A percentile compares a stretch with the other conserved stretches of the same genome.
Conservation (phyloP, 2,329 filamentous ascomycete species). For the Elsinoe necatrix region DNA sequence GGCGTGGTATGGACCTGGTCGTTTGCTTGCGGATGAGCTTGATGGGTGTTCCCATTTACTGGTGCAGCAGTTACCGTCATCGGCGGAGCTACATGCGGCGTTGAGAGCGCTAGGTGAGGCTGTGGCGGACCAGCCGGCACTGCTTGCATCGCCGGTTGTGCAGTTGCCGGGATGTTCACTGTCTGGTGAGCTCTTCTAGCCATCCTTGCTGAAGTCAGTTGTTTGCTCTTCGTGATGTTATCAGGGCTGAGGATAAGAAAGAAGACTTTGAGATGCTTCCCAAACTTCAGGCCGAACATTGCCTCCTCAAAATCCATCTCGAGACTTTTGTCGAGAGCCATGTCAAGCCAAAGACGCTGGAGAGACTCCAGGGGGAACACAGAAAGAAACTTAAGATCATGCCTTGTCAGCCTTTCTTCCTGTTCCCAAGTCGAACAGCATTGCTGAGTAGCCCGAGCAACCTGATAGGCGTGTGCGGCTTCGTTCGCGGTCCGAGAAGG, state of each 20-base stretch:
- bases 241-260: neutral
- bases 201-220: neutral
- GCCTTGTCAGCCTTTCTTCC: neutral
- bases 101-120: too few relatives aligned
- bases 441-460: neutral
- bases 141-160: neutral
- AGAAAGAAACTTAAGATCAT: neutral
- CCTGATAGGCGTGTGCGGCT: neutral
- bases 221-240: neutral
- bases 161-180: too few relatives aligned
- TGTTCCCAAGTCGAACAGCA: neutral
- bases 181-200: neutral
- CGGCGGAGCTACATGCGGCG: too few relatives aligned
- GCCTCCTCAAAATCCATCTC: neutral
- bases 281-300: neutral
- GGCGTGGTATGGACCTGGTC: too few relatives aligned
- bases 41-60: too few relatives aligned
- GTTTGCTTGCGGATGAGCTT: too few relatives aligned
- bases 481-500: too few relatives aligned
- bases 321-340: neutral
- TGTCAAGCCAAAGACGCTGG: neutral
- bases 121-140: too few relatives aligned
- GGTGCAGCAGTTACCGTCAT: too few relatives aligned
- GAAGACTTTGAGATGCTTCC: neutral
- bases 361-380: neutral